Conservation (phyloP, 306 rosid genomes). For the Purshia tridentata region DNA sequence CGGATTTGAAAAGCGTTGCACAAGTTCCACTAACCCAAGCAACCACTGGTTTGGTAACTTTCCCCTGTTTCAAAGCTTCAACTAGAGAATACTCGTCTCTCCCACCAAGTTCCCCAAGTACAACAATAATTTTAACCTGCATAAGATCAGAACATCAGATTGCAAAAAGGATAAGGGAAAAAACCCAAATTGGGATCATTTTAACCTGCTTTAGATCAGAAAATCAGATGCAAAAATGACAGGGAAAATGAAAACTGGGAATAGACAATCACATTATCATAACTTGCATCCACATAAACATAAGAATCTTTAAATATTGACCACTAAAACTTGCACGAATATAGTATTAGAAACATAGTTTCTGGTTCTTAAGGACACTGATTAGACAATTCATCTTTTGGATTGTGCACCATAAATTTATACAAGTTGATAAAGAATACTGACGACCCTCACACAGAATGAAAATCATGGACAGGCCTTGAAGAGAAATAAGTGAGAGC, state of each 20-base stretch:
- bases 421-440: background rate
- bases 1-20: slow-evolving; percentile 96
- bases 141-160: slow-evolving; percentile 29
- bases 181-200: too few species aligned
- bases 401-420: background rate
- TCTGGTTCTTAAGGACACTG: background rate
- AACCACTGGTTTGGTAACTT: slow-evolving; percentile 88
- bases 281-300: background rate
- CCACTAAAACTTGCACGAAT: background rate
- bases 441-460: background rate
- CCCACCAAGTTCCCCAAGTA: slow-evolving; percentile 99
- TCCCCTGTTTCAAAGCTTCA: slow-evolving; percentile 94
- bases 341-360: background rate
- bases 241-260: slow-evolving; percentile 7
- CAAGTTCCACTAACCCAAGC: slow-evolving; percentile 99
- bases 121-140: slow-evolving; percentile 92
- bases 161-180: background rate
- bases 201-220: too few species aligned
- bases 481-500: slow-evolving; percentile 20
- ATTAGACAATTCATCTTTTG: background rate
- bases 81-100: slow-evolving; percentile 93
- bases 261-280: background rate
- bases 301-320: background rate
- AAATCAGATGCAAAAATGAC: background rate
- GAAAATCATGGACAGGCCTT: slow-evolving; percentile 11